phyloP scores from a whole-genome alignment of 768 basidiomycete genomes.

The Amanita brunnescens region DNA sequence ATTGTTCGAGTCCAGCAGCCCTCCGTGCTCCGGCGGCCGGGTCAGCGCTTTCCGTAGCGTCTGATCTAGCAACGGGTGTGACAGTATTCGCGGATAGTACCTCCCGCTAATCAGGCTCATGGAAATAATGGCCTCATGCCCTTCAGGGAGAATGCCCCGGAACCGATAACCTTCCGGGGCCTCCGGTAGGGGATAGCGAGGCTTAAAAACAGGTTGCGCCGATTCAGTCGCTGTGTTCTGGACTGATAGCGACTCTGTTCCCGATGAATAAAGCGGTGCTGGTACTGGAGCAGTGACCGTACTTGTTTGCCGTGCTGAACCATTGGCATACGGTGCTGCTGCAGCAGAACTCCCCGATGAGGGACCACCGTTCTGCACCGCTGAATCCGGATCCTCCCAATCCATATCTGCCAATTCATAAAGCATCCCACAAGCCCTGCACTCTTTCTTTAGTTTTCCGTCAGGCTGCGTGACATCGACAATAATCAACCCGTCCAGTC shows the following conservation, averaged over 20 bases:
- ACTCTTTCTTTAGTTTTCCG: constrained; percentile 44
- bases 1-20: constrained; percentile 35
- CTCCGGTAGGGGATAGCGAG: constrained; percentile 38
- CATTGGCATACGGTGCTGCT: background rate
- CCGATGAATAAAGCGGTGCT: background rate
- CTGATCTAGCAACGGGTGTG: constrained; percentile 49
- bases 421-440: constrained; percentile 62
- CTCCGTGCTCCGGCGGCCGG: constrained; percentile 23
- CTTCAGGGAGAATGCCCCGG: constrained; percentile 53
- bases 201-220: background rate
- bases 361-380: background rate
- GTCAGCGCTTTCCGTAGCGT: constrained; percentile 31
- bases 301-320: background rate
- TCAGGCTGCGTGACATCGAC: constrained; percentile 40
- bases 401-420: constrained; percentile 74
- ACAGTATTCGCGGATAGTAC: constrained; percentile 68
- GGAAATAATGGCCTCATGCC: constrained; percentile 57
- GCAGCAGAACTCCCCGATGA: background rate
- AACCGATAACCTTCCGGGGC: constrained; percentile 65
- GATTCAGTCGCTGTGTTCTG: background rate
- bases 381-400: constrained; percentile 40
- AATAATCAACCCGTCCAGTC: constrained; percentile 54
- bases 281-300: background rate
- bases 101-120: constrained; percentile 68
- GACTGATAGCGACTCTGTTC: background rate